phyloP scores from a whole-genome alignment of 257 asterid species.

The Haberlea rhodopensis region DNA sequence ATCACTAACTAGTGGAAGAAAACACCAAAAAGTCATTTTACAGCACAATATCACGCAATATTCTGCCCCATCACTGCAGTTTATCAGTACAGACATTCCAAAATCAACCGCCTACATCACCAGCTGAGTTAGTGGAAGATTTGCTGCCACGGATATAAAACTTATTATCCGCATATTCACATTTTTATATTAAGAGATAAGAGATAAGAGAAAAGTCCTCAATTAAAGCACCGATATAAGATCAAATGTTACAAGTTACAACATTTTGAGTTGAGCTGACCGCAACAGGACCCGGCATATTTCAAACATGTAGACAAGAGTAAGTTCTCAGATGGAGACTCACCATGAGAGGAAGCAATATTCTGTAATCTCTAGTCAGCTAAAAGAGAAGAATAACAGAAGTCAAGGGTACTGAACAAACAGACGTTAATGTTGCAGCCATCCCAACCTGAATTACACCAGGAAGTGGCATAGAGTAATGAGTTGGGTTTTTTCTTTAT shows the following conservation, averaged over 20 bases:
- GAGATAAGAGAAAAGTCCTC: no score
- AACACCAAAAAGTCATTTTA: no score
- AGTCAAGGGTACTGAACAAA: conserved; percentile 92
- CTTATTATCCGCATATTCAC: no score
- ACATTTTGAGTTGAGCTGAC: conserved; percentile 2
- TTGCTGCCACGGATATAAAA: neutral
- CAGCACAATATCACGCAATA: no score
- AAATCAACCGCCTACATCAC: neutral
- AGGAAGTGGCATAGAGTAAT: conserved; percentile 17
- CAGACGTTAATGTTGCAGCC: conserved; percentile 98
- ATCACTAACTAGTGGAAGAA: no score
- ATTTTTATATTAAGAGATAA: no score
- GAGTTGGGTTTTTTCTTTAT: no score
- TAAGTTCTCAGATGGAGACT: conserved; percentile 24
- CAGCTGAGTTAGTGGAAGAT: neutral
- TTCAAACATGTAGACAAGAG: conserved; percentile 8
- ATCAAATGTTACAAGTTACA: conserved; percentile 1
- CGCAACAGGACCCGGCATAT: conserved; percentile 8
- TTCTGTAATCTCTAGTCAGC: no score
- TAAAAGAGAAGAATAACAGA: conserved; percentile 92
- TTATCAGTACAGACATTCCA: no score
- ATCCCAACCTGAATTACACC: conserved; percentile 78
- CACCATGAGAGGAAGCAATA: conserved; percentile 97
- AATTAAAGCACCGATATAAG: conserved; percentile 5
- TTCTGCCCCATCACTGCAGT: no score